phyloP scores from a whole-genome alignment of 768 basidiomycete genomes.

The Lactifluus piperatus region DNA sequence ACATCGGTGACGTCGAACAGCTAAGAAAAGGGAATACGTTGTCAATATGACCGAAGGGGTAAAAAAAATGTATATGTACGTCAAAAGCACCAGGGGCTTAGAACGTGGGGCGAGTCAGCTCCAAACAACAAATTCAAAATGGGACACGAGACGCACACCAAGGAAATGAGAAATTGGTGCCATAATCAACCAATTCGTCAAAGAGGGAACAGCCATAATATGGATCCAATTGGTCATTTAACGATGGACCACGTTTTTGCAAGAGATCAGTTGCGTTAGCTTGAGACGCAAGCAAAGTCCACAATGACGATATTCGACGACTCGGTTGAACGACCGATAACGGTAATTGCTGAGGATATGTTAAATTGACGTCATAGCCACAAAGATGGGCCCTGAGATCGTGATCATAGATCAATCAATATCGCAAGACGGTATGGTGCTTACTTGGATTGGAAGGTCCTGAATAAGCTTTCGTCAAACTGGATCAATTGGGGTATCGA shows the following conservation, averaged over 20 bases:
- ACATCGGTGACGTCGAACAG: conserved; percentile 26
- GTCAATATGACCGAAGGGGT: too few relatives aligned
- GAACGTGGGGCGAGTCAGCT: not conserved
- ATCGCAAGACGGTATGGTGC: conserved; percentile 21
- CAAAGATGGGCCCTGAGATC: conserved; percentile 45
- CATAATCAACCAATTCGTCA: conserved; percentile 62
- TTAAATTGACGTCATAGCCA: conserved; percentile 55
- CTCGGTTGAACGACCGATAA: conserved; percentile 33
- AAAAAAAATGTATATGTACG: not conserved
- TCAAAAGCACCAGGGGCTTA: conserved; percentile 9
- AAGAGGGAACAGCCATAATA: conserved; percentile 45
- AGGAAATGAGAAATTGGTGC: conserved; percentile 61
- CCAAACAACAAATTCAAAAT: not conserved
- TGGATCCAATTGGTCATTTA: conserved; percentile 22
- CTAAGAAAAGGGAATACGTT: conserved; percentile 7
- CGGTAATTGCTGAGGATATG: conserved; percentile 53
- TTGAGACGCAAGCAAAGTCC: conserved; percentile 22
- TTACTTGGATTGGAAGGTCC: conserved; percentile 63
- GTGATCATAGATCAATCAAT: not conserved
- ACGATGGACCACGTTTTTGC: conserved; percentile 30
- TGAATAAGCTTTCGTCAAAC: conserved; percentile 56
- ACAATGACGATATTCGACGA: conserved; percentile 10
- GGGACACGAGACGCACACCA: conserved; percentile 31
- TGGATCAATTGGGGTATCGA: conserved; percentile 73
- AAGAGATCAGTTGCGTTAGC: conserved; percentile 24